These are phyloP conservation scores for Cnidoscolus chayamansa DNA, from an alignment of 441 rosid genomes.

Conservation along the genomic window DNA sequence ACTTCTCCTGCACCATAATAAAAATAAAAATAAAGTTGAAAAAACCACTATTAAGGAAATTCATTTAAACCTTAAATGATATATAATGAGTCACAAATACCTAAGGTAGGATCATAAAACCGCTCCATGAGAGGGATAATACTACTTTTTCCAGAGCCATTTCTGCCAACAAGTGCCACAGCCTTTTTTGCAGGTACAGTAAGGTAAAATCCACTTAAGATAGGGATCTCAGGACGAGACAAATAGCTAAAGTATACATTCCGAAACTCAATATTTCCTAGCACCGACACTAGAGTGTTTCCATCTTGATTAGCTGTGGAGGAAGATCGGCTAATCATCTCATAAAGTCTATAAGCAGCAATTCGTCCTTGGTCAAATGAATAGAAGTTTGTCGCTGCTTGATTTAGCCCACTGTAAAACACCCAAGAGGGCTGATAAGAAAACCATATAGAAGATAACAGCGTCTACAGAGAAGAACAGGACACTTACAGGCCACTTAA, in stretches of 20 bases:
- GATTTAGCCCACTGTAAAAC: slow-evolving; percentile 79
- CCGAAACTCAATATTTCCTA: slow-evolving; percentile 95
- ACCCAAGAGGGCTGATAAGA: slow-evolving; percentile 28
- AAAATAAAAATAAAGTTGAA: slow-evolving; percentile 23
- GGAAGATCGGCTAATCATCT: slow-evolving; percentile 95
- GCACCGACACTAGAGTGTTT: slow-evolving; percentile 47
- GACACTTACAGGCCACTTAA: slow-evolving; percentile 97
- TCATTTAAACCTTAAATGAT: slow-evolving; percentile 14
- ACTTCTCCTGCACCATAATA: slow-evolving; percentile 80
- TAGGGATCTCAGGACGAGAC: slow-evolving; percentile 96
- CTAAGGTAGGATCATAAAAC: slow-evolving; percentile 98
- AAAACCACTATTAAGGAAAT: slow-evolving; percentile 7
- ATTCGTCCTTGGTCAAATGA: slow-evolving; percentile 98
- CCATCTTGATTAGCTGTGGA: slow-evolving; percentile 76
- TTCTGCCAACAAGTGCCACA: slow-evolving; percentile 98
- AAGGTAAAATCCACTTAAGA: slow-evolving; percentile 95
- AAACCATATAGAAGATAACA: slow-evolving; percentile 17
- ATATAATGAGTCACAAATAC: slow-evolving; percentile 35
- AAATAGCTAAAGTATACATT: slow-evolving; percentile 97
- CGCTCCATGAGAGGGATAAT: slow-evolving; percentile 97
- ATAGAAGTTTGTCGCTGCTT: slow-evolving; percentile 97
- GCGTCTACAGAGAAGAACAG: slow-evolving; percentile 23
- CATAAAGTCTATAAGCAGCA: slow-evolving; percentile 96
- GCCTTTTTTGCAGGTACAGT: slow-evolving; percentile 96
- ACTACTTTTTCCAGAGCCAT: slow-evolving; percentile 99